Conservation (phyloP, 2,329 filamentous ascomycete species). For the Podosphaera fusca region DNA sequence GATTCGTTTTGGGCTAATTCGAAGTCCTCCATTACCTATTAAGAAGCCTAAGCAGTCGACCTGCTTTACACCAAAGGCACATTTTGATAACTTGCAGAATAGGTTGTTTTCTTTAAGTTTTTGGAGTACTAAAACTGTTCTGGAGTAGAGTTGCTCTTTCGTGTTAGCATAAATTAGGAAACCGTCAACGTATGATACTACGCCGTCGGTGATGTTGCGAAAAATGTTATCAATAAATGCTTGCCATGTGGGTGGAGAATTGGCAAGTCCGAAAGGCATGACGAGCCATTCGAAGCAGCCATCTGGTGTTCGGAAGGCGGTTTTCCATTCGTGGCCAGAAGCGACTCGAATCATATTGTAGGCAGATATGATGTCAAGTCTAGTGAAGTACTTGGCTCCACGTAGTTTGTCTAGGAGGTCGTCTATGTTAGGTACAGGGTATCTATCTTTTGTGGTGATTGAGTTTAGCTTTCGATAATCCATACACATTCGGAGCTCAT, state of each 20-base stretch:
- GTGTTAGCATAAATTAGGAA: not conserved
- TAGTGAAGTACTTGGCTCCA: too few relatives aligned
- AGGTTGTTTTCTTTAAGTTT: too few relatives aligned
- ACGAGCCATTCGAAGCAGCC: constrained; percentile 1
- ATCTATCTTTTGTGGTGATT: too few relatives aligned
- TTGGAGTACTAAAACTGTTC: not conserved
- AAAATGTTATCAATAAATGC: not conserved
- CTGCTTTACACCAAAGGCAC: too few relatives aligned
- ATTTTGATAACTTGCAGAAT: too few relatives aligned
- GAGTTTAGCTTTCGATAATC: too few relatives aligned
- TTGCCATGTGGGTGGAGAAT: constrained; percentile 1
- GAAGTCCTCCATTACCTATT: too few relatives aligned
- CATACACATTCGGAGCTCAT: too few relatives aligned
- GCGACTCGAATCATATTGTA: constrained; percentile 1
- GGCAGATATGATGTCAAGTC: not conserved
- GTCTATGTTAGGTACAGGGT: not conserved
- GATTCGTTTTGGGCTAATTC: too few relatives aligned
- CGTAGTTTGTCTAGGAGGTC: constrained; percentile 1
- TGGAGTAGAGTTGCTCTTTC: not conserved
- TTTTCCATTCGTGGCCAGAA: not conserved
- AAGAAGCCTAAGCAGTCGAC: too few relatives aligned
- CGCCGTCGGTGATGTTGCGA: not conserved
- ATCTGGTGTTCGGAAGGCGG: not conserved
- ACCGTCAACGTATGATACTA: not conserved
- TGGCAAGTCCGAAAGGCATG: constrained; percentile 2